phyloP scores from a whole-genome alignment of 345 rosid genomes.

The Syzygium aromaticum region DNA sequence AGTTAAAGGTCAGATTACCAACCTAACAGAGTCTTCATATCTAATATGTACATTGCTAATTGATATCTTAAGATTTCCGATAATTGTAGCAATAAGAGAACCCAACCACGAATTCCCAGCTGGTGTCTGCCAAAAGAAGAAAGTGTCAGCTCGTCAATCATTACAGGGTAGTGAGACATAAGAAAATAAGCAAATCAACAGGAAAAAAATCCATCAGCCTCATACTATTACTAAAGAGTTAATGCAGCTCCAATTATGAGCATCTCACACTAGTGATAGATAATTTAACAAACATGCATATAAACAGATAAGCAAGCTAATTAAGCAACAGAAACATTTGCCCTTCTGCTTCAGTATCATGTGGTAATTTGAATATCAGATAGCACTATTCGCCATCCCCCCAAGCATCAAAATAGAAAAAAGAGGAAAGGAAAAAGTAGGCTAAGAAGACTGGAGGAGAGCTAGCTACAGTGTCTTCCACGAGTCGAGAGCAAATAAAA shows the following conservation, averaged over 20 bases:
- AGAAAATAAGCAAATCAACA: not conserved
- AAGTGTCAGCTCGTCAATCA: not conserved
- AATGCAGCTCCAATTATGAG: not conserved
- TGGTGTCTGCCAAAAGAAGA: conserved; percentile 51
- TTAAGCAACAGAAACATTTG: not conserved
- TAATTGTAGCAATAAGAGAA: conserved; percentile 84
- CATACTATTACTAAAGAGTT: not conserved
- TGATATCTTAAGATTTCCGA: conserved; percentile 96
- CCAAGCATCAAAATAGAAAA: not conserved
- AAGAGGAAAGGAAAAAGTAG: not conserved
- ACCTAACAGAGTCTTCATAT: conserved; percentile 92
- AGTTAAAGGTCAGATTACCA: conserved; percentile 12
- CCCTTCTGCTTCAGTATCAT: not conserved
- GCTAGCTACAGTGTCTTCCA: not conserved
- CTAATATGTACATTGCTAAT: conserved; percentile 97
- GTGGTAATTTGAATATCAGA: not conserved
- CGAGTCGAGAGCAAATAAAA: not conserved
- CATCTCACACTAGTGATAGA: not conserved
- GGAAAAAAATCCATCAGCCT: not conserved
- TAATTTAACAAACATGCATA: not conserved
- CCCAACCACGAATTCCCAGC: conserved; percentile 93
- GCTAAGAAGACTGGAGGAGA: not conserved
- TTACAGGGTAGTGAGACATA: not conserved
- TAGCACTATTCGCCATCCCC: not conserved
- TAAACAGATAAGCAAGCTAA: not conserved